These are phyloP conservation scores for Stagonosporopsis vannaccii DNA, from an alignment of 2,329 filamentous ascomycete genomes.

Conservation along the genomic window DNA sequence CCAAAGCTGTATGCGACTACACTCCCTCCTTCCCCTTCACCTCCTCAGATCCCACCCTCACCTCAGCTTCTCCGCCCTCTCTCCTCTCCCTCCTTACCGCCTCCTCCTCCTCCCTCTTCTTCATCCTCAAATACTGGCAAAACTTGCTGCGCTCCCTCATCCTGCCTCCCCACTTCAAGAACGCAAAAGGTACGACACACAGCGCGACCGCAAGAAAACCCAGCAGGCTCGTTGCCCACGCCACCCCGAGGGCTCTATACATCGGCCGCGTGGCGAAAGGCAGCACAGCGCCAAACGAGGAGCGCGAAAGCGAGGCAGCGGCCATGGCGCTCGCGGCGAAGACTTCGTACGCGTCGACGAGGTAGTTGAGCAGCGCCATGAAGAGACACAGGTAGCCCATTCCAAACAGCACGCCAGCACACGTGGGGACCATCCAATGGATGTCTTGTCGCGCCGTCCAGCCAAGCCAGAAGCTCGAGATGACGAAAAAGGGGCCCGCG, in stretches of 20 bases:
- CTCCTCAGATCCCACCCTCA: conserved; percentile 2
- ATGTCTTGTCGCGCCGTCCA: conserved; percentile 50
- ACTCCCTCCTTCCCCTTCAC: conserved; percentile 24
- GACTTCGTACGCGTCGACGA: conserved; percentile 70
- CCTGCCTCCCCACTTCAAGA: conserved; percentile 61
- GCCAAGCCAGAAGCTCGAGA: conserved; percentile 53
- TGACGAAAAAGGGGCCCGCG: conserved; percentile 67
- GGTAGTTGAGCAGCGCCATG: conserved; percentile 67
- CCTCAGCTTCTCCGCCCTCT: not conserved
- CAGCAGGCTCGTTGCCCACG: conserved; percentile 67
- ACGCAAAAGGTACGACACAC: conserved; percentile 65
- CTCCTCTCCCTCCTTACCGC: conserved; percentile 28
- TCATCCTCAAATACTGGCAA: conserved; percentile 63
- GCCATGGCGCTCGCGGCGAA: conserved; percentile 82
- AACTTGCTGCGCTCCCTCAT: conserved; percentile 67
- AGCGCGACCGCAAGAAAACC: conserved; percentile 59
- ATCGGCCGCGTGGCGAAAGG: conserved; percentile 60
- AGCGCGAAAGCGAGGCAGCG: conserved; percentile 82
- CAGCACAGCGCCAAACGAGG: conserved; percentile 72
- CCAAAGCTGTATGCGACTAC: too few species aligned
- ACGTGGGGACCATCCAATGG: conserved; percentile 55
- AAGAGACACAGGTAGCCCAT: conserved; percentile 59
- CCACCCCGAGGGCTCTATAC: conserved; percentile 73
- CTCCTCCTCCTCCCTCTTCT: conserved; percentile 43
- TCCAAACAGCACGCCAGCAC: conserved; percentile 54